phyloP scores from a whole-genome alignment of 805 yeast genomes.

The Ogataea ramenticola region DNA sequence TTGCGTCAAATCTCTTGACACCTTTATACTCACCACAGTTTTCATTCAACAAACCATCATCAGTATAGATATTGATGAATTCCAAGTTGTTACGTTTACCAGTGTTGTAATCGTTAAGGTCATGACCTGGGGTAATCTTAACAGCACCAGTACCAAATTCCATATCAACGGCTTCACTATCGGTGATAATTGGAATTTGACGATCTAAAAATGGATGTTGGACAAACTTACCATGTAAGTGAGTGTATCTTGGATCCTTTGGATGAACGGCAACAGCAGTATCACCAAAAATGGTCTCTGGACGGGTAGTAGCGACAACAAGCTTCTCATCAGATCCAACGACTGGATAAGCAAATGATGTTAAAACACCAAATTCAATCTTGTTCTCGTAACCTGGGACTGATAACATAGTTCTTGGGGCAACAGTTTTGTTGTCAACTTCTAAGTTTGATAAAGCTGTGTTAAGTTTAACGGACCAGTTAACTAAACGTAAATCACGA shows the following conservation, averaged over 20 bases:
- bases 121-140: conserved; percentile 98
- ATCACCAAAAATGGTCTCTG: conserved; percentile 97
- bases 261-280: conserved; percentile 98
- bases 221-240: conserved; percentile 89
- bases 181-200: conserved; percentile 81
- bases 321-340: conserved; percentile 80
- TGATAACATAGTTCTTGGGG: conserved; percentile 70
- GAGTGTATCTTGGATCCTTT: conserved; percentile 84
- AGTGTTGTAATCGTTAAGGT: conserved; percentile 90
- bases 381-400: conserved; percentile 90
- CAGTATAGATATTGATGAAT: conserved; percentile 84
- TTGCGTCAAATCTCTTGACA: conserved; percentile 89
- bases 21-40: conserved; percentile 93
- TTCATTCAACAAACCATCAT: conserved; percentile 85
- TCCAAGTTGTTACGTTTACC: conserved; percentile 92
- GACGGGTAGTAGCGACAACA: conserved; percentile 96
- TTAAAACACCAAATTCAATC: conserved; percentile 93
- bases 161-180: conserved; percentile 95
- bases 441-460: conserved; percentile 95
- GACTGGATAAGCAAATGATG: conserved; percentile 90
- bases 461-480: conserved; percentile 93
- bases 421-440: conserved; percentile 85
- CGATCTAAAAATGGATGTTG: conserved; percentile 86
- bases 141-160: conserved; percentile 99
- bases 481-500: conserved; percentile 87